phyloP scores from a whole-genome alignment of 805 yeast species.

The Pichia exigua region DNA sequence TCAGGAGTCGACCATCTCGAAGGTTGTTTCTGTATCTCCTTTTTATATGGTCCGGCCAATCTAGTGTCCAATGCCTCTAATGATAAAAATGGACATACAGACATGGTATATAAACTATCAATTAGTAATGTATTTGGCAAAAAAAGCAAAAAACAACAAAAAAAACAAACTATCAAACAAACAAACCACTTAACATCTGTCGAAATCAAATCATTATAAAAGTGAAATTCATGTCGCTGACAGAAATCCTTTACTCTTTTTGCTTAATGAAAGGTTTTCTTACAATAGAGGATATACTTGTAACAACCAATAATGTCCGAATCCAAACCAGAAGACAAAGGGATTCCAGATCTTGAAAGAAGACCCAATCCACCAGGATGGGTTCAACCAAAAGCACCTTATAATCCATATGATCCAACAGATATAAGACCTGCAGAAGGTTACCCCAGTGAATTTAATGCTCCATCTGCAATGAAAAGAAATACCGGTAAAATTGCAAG shows the following conservation, averaged over 20 bases:
- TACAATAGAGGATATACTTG: neutral
- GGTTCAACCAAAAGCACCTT: slow-evolving; percentile 77
- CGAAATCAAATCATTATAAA: neutral
- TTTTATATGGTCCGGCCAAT: slow-evolving; percentile 33
- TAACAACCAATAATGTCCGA: neutral
- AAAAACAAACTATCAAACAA: too few relatives aligned
- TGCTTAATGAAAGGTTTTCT: too few relatives aligned
- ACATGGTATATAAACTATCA: neutral
- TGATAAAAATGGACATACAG: slow-evolving; percentile 23
- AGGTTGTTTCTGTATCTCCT: slow-evolving; percentile 24
- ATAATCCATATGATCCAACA: slow-evolving; percentile 75
- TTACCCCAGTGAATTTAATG: slow-evolving; percentile 71
- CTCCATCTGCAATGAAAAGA: slow-evolving; percentile 53
- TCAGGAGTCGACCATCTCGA: slow-evolving; percentile 75
- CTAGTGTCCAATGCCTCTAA: slow-evolving; percentile 47
- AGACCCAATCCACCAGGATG: slow-evolving; percentile 73
- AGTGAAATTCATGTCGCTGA: neutral
- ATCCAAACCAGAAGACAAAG: neutral
- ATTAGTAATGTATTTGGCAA: neutral
- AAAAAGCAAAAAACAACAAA: too few relatives aligned
- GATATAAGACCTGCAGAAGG: slow-evolving; percentile 78
- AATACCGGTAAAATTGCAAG: slow-evolving; percentile 43
- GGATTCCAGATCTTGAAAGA: slow-evolving; percentile 36
- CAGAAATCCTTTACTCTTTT: neutral
- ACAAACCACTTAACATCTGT: neutral